phyloP scores from a whole-genome alignment of 2,329 filamentous ascomycete genomes.

The Stachybotrys echinatus region DNA sequence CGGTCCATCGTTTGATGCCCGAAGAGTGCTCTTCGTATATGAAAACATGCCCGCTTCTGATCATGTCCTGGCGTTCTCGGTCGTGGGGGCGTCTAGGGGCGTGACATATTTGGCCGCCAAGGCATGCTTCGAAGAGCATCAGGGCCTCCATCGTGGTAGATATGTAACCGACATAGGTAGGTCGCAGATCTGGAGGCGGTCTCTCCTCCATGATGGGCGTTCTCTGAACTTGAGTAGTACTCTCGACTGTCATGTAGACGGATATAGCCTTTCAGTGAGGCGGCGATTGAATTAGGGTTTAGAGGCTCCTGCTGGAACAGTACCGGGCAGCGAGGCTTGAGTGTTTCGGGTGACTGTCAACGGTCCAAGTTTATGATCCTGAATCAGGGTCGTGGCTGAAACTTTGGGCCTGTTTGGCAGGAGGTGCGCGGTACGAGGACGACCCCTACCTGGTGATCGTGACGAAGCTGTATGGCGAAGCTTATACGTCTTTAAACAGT shows the following conservation, averaged over 20 bases:
- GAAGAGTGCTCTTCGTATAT: conserved; percentile 90
- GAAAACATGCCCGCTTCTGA: conserved; percentile 80
- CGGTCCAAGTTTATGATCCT: no score
- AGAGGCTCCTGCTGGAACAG: no score
- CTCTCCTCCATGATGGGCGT: conserved; percentile 9
- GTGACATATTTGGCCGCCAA: conserved; percentile 65
- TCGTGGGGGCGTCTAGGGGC: conserved; percentile 83
- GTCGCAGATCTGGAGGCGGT: conserved; percentile 35
- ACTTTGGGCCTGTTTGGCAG: no score
- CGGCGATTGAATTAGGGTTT: not conserved
- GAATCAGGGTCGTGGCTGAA: no score
- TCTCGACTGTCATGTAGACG: not conserved
- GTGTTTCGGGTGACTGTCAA: no score
- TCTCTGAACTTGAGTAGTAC: conserved; percentile 10
- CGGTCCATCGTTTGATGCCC: conserved; percentile 91
- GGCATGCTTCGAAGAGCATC: conserved; percentile 73
- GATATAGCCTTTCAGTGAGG: not conserved
- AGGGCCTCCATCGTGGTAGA: conserved; percentile 70
- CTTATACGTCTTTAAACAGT: no score
- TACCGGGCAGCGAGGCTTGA: no score
- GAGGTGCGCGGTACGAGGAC: no score
- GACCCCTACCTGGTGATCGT: no score
- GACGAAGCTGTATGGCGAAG: no score
- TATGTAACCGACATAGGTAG: conserved; percentile 64
- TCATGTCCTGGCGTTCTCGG: conserved; percentile 69